Base-by-base conservation (phyloP, 2,329 filamentous ascomycete species). In the Epichloe glyceriae region DNA sequence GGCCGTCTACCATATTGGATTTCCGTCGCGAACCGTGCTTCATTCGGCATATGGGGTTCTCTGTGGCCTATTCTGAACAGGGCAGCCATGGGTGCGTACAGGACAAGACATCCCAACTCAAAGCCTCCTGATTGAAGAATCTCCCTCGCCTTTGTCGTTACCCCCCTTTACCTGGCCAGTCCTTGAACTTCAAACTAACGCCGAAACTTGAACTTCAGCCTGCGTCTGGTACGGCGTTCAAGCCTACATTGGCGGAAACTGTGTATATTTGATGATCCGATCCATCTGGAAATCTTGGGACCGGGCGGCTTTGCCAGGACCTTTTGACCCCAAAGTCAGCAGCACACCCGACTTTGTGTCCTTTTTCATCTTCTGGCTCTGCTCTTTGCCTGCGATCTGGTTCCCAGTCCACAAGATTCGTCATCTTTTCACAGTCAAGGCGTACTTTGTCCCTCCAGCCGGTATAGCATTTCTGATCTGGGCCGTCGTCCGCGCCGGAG, bases 201-300 rank as follows among this genome's bases (percentile, higher is more conserved):
- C 20, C 34, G 17, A 2, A 38, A 5, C 26, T 40, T 43, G n/a
- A n/a, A 5, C 10, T 22, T 1, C 35, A 74, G 84, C 86, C 2
- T 89, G 86, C 58, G 80, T 94, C 54, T 94, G 88, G 88, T 91
- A 90, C 55, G 87, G 86, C 47, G 87, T 94, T 26, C 87, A 93
- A 64, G 70, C 79, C 5, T 95, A 88, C 71, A 94, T 95, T 55
- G 89, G 89, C 58, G 86, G 86, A 26, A 73, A 85, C 52, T 95
- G 89, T 58, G 83, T 95, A 4, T 88, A 88, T 55, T 70, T 95
- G 52, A 95, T 95, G 88, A 91, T 95, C 55, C 76, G 83, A 45
- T 72, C 86, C 4, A 91, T 95, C 62, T 95, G 88, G 88, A 78
- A 73, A 54, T 76, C 74, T 46, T 86, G 79, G 78, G 73, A 78